Evolutionary conservation across 1,284 basidiomycete genomes (phyloP), one percentile per base, ranked within the genome.

Genomic region (Pholiota adiposa): DNA sequence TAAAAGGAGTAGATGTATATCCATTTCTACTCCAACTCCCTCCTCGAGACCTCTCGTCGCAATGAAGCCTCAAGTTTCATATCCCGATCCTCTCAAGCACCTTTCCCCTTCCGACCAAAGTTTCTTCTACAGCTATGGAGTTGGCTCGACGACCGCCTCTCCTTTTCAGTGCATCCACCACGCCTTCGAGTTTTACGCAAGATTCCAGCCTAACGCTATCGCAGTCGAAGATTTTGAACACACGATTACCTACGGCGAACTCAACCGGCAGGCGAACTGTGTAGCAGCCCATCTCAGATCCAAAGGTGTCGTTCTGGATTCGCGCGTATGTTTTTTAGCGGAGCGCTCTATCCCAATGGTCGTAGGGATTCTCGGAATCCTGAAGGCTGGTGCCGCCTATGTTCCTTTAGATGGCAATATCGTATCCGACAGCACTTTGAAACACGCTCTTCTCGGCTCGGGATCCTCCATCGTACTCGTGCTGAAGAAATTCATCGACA

Each of bases 361-460:
- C 34, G 71, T 85, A 40, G 84, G 80, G 16, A 84, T 86, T 54
- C 66, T 86, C 19, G 83, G 78, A 29, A 75, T 82, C 36, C 75
- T 86, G 50, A 87, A 86, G 67, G 80, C 83, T 12, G 84, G 83
- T 9, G 83, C 76, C 11, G 79, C 83, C 3, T 87, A 86, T 63
- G 81, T 85, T 19, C 84, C 84, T 18, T 70, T 84, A 56, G 85
- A 87, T 65, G 84, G 83, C 12, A 79, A 80, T 50, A 79, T 85
- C 58, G 82, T 83, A 41, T 83, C 83, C 16, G 80, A 84, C 62
- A 79, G 77, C 34, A 83, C 83, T 0, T 73, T 87, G 11, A 75
- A 78, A 8, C 81, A 84, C 66, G 81, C 84, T 48, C 65, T 85
- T n/a, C 66, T 71, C 33, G 82, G 85, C 65, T 82, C 83, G 0